Evolutionary conservation across 345 rosid genomes (phyloP).

Genomic region (Eucalyptus brandiana): DNA sequence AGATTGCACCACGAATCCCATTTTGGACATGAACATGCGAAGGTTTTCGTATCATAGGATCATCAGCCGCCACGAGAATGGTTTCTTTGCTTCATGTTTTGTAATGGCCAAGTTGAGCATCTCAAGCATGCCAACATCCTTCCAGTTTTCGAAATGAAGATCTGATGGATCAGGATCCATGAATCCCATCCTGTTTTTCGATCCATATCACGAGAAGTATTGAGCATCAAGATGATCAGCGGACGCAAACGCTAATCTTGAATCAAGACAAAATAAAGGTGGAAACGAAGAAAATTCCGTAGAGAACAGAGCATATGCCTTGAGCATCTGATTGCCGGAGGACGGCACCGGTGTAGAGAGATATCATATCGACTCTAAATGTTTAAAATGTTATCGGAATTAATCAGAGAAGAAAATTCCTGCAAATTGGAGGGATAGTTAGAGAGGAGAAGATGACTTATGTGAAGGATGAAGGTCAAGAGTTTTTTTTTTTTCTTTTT

Average conservation of each 20-base stretch:
- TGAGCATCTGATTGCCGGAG: neutral
- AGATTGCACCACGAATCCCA: neutral
- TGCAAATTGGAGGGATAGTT: neutral
- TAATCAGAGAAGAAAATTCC: accelerated
- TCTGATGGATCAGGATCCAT: neutral
- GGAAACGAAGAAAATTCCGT: neutral
- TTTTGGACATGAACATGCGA: neutral
- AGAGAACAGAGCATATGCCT: neutral
- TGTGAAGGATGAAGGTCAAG: neutral
- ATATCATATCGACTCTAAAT: neutral
- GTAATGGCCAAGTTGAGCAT: neutral
- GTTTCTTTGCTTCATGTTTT: neutral
- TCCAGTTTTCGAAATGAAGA: neutral
- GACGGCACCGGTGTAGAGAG: neutral
- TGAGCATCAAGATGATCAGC: neutral
- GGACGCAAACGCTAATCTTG: neutral
- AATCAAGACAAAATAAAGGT: neutral
- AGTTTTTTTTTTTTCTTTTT: too few species aligned
- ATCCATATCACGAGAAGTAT: neutral
- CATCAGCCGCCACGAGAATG: neutral
- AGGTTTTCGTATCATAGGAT: neutral
- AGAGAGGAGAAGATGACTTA: neutral
- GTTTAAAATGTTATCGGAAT: neutral
- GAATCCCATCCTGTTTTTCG: neutral
- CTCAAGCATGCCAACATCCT: neutral